A percentile compares a stretch with the other conserved stretches of the same genome.
phyloP scores from a whole-genome alignment of 441 rosid species.

The Gossypium davidsonii region DNA sequence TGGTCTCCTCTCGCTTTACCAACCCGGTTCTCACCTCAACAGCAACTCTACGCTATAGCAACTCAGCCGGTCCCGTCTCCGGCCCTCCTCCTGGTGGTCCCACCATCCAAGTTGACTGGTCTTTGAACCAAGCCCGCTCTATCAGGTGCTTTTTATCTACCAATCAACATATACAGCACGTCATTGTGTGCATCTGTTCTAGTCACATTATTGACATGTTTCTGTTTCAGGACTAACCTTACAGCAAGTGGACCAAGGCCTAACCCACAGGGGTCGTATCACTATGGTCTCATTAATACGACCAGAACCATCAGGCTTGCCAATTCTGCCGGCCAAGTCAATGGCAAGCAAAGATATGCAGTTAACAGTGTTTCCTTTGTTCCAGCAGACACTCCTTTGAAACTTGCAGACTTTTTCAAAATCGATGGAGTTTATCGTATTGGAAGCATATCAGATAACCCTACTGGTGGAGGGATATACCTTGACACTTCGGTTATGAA shows the following conservation, averaged over 20 bases:
- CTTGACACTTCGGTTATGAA: slow-evolving; percentile 73
- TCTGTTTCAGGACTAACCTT: slow-evolving; percentile 65
- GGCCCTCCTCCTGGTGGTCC: slow-evolving; percentile 78
- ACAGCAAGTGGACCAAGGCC: slow-evolving; percentile 98
- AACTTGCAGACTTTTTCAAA: slow-evolving; percentile 76
- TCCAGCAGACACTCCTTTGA: slow-evolving; percentile 76
- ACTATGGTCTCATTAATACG: slow-evolving; percentile 79
- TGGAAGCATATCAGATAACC: slow-evolving; percentile 58
- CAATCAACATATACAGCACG: not conserved
- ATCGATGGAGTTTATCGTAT: slow-evolving; percentile 62
- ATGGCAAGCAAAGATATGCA: slow-evolving; percentile 67
- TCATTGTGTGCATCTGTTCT: not conserved
- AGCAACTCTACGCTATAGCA: slow-evolving; percentile 61
- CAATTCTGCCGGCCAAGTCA: slow-evolving; percentile 65
- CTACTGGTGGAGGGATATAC: slow-evolving; percentile 65
- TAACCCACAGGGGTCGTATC: slow-evolving; percentile 96
- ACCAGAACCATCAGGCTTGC: slow-evolving; percentile 59
- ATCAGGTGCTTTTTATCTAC: slow-evolving; percentile 41
- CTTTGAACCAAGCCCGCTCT: slow-evolving; percentile 84
- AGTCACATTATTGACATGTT: not conserved
- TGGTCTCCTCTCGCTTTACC: slow-evolving; percentile 77
- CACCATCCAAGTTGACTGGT: slow-evolving; percentile 68
- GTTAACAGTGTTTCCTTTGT: slow-evolving; percentile 32
- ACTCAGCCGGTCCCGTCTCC: slow-evolving; percentile 62
- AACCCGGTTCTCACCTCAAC: slow-evolving; percentile 43